Conservation (phyloP, 352 stramenopile genomes). For the Hyaloperonospora arabidopsidis region DNA sequence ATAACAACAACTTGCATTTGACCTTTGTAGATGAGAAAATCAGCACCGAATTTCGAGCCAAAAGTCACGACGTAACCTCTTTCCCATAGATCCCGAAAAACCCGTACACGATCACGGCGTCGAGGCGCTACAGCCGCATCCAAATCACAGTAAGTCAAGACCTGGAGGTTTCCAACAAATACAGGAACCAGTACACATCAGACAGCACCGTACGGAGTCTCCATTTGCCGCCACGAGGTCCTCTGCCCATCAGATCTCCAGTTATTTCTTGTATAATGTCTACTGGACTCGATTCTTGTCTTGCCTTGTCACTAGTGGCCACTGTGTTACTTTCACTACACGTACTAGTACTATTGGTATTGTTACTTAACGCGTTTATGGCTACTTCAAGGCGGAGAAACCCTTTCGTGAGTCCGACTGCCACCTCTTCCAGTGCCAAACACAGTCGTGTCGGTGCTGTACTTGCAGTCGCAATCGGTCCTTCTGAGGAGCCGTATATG, state of each 20-base stretch:
- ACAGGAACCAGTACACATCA: too few species aligned
- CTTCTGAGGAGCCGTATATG: constrained; percentile 24
- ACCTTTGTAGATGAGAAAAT: constrained; percentile 78
- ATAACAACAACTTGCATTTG: background rate
- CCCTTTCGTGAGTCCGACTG: constrained; percentile 27
- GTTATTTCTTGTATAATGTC: constrained; percentile 13
- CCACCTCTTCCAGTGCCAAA: constrained; percentile 45
- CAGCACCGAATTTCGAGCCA: constrained; percentile 76
- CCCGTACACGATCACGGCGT: constrained; percentile 25
- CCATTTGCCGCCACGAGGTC: constrained; percentile 5
- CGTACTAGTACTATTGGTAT: too few species aligned
- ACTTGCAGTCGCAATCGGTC: background rate
- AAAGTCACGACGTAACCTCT: constrained; percentile 58
- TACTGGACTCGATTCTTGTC: constrained; percentile 1
- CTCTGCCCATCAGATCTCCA: background rate
- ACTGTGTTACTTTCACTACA: too few species aligned
- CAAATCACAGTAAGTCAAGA: too few species aligned
- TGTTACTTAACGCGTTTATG: background rate
- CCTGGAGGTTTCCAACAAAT: too few species aligned
- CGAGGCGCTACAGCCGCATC: constrained; percentile 11
- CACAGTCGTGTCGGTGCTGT: constrained; percentile 16
- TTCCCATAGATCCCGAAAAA: constrained; percentile 66
- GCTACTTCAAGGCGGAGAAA: constrained; percentile 30
- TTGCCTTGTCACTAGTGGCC: background rate
- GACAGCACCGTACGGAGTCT: constrained; percentile 19